A percentile compares a stretch with the other conserved stretches of the same genome.
Evolutionary conservation across 257 asterid species (phyloP).

Genomic region (Solanum ossicruentum): DNA sequence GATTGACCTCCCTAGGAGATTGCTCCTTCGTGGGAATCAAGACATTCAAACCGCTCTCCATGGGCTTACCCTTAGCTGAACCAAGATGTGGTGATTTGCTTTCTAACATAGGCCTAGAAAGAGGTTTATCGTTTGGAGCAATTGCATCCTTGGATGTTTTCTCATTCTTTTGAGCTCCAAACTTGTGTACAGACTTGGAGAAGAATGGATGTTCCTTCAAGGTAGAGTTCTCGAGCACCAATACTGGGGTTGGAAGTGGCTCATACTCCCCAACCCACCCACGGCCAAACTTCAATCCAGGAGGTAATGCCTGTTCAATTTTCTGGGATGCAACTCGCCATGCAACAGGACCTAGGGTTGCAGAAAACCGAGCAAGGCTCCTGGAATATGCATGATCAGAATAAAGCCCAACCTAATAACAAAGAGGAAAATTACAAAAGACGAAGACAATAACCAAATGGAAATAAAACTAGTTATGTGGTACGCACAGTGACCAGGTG

Average conservation of each 20-base stretch:
- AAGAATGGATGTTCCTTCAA: conserved; percentile 61
- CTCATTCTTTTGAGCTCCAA: conserved; percentile 25
- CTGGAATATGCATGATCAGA: conserved; percentile 85
- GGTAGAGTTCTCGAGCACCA: conserved; percentile 46
- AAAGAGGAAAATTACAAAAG: conserved; percentile 3
- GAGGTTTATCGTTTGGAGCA: conserved; percentile 14
- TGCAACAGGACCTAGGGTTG: conserved; percentile 80
- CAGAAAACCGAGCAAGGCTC: conserved; percentile 89
- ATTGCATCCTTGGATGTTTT: conserved; percentile 15
- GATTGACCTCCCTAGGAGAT: conserved; percentile 26
- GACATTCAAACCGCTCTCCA: conserved; percentile 16
- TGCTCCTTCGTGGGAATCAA: conserved; percentile 15
- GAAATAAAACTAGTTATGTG: background rate
- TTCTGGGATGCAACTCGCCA: conserved; percentile 84
- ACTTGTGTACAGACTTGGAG: conserved; percentile 17
- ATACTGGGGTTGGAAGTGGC: conserved; percentile 73
- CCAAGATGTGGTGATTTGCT: conserved; percentile 28
- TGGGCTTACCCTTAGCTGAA: conserved; percentile 31
- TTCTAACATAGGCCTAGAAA: conserved; percentile 18
- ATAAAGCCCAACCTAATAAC: conserved; percentile 76
- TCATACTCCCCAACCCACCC: conserved; percentile 99
- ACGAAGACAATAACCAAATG: background rate
- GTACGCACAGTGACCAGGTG: conserved; percentile 75
- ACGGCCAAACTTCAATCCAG: conserved; percentile 70
- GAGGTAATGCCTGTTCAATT: conserved; percentile 82